phyloP scores from a whole-genome alignment of 1,284 basidiomycete species.

The Boletellus sp. region DNA sequence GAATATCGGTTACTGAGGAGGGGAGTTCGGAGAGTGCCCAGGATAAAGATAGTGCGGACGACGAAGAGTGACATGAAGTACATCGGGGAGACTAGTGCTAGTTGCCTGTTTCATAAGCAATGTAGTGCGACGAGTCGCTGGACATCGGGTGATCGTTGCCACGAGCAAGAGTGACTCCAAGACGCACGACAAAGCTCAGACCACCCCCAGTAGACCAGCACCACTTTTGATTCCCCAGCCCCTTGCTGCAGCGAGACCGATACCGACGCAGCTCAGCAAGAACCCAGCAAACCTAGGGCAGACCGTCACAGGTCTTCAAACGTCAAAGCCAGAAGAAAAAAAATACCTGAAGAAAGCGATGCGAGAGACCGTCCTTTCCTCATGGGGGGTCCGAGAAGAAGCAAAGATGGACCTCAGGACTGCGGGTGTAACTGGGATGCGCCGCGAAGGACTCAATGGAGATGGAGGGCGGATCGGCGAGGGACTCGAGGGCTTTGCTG shows the following conservation, averaged over 20 bases:
- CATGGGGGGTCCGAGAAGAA: slow-evolving; percentile 71
- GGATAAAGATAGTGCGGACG: slow-evolving; percentile 54
- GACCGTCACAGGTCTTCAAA: background rate
- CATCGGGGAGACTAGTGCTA: slow-evolving; percentile 13
- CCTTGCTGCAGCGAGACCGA: slow-evolving; percentile 68
- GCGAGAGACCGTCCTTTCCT: slow-evolving; percentile 77
- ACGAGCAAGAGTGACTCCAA: background rate
- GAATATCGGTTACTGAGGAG: slow-evolving; percentile 12
- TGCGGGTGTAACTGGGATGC: slow-evolving; percentile 77
- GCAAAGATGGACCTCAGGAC: slow-evolving; percentile 78
- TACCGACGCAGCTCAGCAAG: slow-evolving; percentile 72
- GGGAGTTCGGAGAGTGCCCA: slow-evolving; percentile 10
- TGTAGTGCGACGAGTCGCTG: background rate
- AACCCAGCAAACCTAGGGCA: slow-evolving; percentile 69
- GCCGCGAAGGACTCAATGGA: slow-evolving; percentile 37
- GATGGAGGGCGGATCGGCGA: slow-evolving; percentile 29
- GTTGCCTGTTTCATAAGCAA: background rate
- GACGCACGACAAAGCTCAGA: slow-evolving; percentile 23
- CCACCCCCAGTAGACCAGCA: slow-evolving; percentile 62
- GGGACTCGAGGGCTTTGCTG: slow-evolving; percentile 40
- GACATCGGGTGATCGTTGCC: background rate
- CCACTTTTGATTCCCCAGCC: slow-evolving; percentile 62
- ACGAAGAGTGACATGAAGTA: slow-evolving; percentile 40
- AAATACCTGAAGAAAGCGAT: slow-evolving; percentile 77
- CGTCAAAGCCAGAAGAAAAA: background rate